Evolutionary conservation across 2,329 filamentous ascomycete species (phyloP).

Genomic region (Monosporascus sp.): DNA sequence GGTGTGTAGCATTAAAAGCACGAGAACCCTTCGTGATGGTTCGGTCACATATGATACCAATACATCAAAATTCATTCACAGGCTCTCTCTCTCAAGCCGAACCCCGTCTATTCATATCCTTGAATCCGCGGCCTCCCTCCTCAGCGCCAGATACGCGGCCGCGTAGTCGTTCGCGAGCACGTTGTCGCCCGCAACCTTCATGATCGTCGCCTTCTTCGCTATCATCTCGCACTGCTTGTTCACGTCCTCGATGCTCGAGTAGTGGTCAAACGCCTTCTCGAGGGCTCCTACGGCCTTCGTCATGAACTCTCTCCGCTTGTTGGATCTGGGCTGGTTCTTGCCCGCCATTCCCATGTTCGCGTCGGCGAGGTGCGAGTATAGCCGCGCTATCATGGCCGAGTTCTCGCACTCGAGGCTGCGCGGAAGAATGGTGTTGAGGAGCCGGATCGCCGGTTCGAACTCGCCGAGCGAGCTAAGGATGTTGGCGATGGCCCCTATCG

Average conservation of each 20-base stretch:
- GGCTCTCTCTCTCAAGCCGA: background rate
- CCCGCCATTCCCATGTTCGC: conserved; percentile 75
- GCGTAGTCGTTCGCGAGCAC: conserved; percentile 61
- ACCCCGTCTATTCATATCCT: conserved; percentile 1
- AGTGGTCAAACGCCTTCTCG: conserved; percentile 59
- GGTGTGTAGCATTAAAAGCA: background rate
- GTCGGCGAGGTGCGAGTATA: conserved; percentile 69
- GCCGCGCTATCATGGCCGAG: conserved; percentile 52
- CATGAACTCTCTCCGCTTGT: conserved; percentile 49
- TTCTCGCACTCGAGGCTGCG: conserved; percentile 69
- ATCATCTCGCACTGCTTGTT: conserved; percentile 71
- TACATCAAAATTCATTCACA: background rate
- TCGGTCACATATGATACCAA: background rate
- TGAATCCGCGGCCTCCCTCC: conserved; percentile 32
- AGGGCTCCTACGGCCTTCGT: conserved; percentile 54
- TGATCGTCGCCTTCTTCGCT: conserved; percentile 75
- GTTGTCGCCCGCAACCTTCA: conserved; percentile 62
- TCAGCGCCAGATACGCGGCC: conserved; percentile 57
- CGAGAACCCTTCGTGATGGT: background rate
- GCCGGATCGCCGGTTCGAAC: conserved; percentile 57
- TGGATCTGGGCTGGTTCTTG: conserved; percentile 33
- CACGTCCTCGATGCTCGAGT: conserved; percentile 60
- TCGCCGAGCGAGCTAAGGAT: conserved; percentile 67
- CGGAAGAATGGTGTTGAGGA: conserved; percentile 67
- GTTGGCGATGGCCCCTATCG: conserved; percentile 59